phyloP scores from a whole-genome alignment of 805 yeast genomes.

The Candida easanensis region DNA sequence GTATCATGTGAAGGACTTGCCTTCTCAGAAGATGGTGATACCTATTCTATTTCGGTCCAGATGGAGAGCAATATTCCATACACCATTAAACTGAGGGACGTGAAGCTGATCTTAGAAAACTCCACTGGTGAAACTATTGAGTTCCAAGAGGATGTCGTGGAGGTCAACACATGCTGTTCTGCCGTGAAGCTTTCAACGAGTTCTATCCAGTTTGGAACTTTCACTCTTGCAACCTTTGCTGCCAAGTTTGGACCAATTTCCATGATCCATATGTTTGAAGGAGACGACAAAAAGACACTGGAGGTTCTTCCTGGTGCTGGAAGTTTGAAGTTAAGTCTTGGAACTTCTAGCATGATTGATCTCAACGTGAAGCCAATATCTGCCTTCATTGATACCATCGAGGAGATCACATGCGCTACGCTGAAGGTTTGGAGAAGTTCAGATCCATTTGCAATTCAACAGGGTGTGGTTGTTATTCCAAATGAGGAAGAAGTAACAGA shows the following conservation, averaged over 20 bases:
- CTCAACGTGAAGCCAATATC: conserved; percentile 20
- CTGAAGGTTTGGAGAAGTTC: conserved; percentile 13
- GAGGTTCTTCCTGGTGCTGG: conserved; percentile 11
- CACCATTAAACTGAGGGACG: conserved; percentile 6
- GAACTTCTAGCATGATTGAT: conserved; percentile 17
- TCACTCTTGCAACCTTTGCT: conserved; percentile 29
- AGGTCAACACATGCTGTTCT: conserved; percentile 6
- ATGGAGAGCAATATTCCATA: conserved; percentile 8
- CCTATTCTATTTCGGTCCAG: conserved; percentile 9
- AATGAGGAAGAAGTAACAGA: conserved; percentile 1
- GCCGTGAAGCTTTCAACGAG: conserved; percentile 23
- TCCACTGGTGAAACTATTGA: conserved; percentile 8
- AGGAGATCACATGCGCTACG: conserved; percentile 4
- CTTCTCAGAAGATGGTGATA: conserved; percentile 12
- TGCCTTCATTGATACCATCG: conserved; percentile 12
- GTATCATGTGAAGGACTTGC: conserved; percentile 9
- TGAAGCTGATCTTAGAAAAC: conserved; percentile 23
- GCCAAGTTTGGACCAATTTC: conserved; percentile 27
- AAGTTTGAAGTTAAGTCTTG: conserved; percentile 21
- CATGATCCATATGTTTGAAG: conserved; percentile 24
- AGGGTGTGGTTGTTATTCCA: conserved; percentile 3
- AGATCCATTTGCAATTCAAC: conserved; percentile 1
- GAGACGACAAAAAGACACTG: conserved; percentile 4
- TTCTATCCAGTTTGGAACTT: conserved; percentile 34
- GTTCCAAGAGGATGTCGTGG: background rate